These are phyloP conservation scores for Hypoxylon sp. DNA, from an alignment of 2,329 filamentous ascomycete species.

Conservation along the genomic window DNA sequence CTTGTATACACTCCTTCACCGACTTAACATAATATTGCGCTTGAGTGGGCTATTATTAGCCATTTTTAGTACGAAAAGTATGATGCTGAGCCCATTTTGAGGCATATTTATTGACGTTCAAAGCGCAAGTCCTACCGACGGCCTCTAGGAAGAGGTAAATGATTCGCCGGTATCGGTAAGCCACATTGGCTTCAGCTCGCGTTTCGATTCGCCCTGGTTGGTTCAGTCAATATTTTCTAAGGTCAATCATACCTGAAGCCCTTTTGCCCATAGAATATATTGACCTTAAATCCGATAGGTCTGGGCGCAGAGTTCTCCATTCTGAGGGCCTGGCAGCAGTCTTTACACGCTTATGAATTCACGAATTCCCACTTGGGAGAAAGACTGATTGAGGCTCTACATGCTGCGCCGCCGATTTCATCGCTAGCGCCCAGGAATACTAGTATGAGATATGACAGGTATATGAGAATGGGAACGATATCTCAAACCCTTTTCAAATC, in stretches of 20 bases:
- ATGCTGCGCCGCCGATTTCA: not conserved
- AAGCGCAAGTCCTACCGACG: not conserved
- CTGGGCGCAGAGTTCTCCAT: too few relatives aligned
- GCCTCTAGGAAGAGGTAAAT: not conserved
- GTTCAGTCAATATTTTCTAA: constrained; percentile 3
- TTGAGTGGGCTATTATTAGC: not conserved
- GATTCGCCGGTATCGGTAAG: not conserved
- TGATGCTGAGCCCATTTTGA: not conserved
- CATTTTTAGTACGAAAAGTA: not conserved
- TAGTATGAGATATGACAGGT: not conserved
- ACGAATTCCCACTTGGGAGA: not conserved
- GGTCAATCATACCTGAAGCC: not conserved
- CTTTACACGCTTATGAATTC: not conserved
- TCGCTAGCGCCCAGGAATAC: not conserved
- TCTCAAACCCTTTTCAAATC: not conserved
- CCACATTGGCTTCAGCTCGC: not conserved
- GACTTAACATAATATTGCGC: not conserved
- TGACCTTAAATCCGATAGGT: not conserved
- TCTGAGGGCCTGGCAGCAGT: not conserved
- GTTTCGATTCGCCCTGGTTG: not conserved
- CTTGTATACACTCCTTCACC: not conserved
- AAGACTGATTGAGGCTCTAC: not conserved
- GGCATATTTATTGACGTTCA: not conserved
- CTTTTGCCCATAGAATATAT: not conserved
- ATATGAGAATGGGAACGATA: not conserved